Evolutionary conservation across 208 protist species (phyloP), one percentile per base, ranked within the genome.

Genomic region (Strigomonas galati): DNA sequence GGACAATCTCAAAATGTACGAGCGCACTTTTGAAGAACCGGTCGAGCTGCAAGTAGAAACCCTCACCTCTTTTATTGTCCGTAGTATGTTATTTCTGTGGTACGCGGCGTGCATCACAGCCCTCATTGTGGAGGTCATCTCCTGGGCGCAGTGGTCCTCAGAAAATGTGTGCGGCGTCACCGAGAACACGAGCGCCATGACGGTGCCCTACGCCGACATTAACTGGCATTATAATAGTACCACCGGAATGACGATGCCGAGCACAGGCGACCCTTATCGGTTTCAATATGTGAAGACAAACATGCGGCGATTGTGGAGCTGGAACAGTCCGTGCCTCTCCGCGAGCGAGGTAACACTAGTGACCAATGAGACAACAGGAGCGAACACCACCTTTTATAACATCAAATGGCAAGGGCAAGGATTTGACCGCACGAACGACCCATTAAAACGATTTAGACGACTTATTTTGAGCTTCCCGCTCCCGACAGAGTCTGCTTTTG

Each of bases 41-140:
- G 77, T 92, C n/a, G 84, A 95, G 66, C 76, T 95, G 51, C 85
- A 92, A 67, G 79, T 95, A 31, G 85, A 95, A 71, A 77, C 73
- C 1, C 64, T 95, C 5, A 76, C 84, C 0, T 69, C 71, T 1
- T 62, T 84, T 52, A 71, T 81, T 19, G 71, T 72, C 5, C 63
- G 70, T 27, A 17, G 63, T 1, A 80, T 85, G 32, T 68, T 91
- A 23, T 67, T 73, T 24, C 23, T 89, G 40, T 95, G 82, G 82
- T 92, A 91, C 55, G 53, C 78, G 1, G 64, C 71, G 17, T 55
- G 91, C 15, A 49, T 91, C 48, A 35, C 71, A 0, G 81, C 81
- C n/a, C 32, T 89, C 19, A 71, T 86, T 28, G 62, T 95, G 0
- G 68, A 88, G 21, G 56, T 81, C 37, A 75, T 92, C n/a, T 79